Evolutionary conservation across 2,329 filamentous ascomycete genomes (phyloP), one percentile per base, ranked within the genome.

Genomic region (Fusarium fracticaudum): DNA sequence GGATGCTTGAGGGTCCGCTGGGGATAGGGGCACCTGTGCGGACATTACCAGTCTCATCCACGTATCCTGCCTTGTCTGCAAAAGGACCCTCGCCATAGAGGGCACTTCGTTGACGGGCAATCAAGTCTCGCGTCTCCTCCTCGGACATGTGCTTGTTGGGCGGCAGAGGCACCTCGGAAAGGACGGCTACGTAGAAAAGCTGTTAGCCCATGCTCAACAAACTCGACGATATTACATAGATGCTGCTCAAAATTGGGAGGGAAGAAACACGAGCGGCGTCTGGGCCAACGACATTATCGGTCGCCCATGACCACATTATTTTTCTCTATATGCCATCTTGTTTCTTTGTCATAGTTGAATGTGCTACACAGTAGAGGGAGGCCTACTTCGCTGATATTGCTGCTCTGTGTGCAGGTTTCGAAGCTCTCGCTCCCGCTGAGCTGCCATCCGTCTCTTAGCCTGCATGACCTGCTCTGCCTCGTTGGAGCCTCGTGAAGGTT

Each of bases 321-420:
- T 77, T 79, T 75, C 84, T 81, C 83, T 83, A 84, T 82, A 82
- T 82, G 79, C 77, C 80, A 76, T 78, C 73, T 76, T 79, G 72
- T 74, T 76, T 69, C 65, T 76, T 79, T 78, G 75, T 76, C 75
- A 79, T 80, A 80, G 81, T 80, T 84, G 81, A 79, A 80, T 72
- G 75, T 87, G 89, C 90, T 91, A 93, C 90, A 89, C 89, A 90
- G 90, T 88, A 89, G 89, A 90, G 90, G 91, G 90, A 85, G 91
- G 91, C 93, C 91, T 94, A 98, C 96, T 98, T 94, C 96, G 92
- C 89, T 98, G 97, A 87, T 97, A 98, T 91, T 99, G 96, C 91
- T 99, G 96, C 91, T 99, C 96, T 87, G 98, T 97, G 87, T 99
- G 96, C 87, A 98, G 98, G 87, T 98, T 99, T 86, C 96, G 94